Base-by-base conservation (phyloP, 306 rosid species). In the Oxytropis ochrocephala region DNA sequence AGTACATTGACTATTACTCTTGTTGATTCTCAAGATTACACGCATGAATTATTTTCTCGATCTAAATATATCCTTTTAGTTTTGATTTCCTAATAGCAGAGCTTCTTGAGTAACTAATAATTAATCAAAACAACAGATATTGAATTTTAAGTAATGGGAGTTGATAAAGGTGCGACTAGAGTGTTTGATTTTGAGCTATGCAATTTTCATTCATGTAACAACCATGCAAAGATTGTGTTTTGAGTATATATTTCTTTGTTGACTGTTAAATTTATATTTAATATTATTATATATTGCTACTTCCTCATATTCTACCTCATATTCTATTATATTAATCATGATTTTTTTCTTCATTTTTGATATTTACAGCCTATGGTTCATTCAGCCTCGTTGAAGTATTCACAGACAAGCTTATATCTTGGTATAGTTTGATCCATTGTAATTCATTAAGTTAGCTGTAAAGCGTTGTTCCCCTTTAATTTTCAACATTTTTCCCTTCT, bases 1-100 rank as follows among this genome's bases (percentile, higher is more conserved):
- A 91, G 98, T 94, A 66, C 68, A 67, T 79, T 53, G 24, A 78
- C 75, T 74, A 30, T 64, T 52, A 36, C 54, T 36, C 48, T 63
- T 46, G 32, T 61, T 51, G 44, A 35, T 36, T 69, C 9, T 39
- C 27, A 4, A 36, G 19, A 21, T 18, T 67, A 11, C 27, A 8
- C 53, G 50, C 64, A 1, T 47, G 63, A 30, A 53, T 35, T 58
- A 47, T 57, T 80, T 39, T 69, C 30, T 14, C 13, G 62, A 33
- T 21, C 19, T 30, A 61, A 41, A 11, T 21, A 10, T 5, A 16
- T 47, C 48, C 49, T 65, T 12, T 16, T 61, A 5, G 36, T 60
- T 21, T 36, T 16, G 30, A 36, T 58, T n/a, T 38, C 16, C 21
- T 16, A 18, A 27, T 35, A 14, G 4, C 41, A 24, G n/a, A 35